Evolutionary conservation across 306 rosid species (phyloP).

Genomic region (Styphnolobium japonicum): DNA sequence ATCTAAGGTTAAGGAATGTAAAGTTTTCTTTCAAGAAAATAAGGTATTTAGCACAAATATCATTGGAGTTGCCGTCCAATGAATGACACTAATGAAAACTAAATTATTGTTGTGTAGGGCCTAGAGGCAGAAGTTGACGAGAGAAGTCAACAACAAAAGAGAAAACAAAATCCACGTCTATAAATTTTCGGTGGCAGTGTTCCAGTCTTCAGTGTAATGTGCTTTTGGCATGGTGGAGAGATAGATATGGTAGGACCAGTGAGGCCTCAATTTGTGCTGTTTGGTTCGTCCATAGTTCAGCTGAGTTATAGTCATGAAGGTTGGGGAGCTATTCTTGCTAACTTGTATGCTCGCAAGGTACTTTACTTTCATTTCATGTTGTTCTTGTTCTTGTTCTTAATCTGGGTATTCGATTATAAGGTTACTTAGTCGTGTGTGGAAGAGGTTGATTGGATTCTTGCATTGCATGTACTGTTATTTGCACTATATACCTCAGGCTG

Average conservation of each 20-base stretch:
- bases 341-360: constrained; percentile 73
- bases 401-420: too few relatives aligned
- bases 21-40: too few relatives aligned
- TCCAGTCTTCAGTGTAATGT: too few relatives aligned
- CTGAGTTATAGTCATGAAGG: constrained; percentile 50
- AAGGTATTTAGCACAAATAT: too few relatives aligned
- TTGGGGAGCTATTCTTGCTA: constrained; percentile 73
- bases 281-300: constrained; percentile 84
- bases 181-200: background rate
- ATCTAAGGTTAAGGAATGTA: too few relatives aligned
- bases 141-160: background rate
- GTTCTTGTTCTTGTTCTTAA: too few relatives aligned
- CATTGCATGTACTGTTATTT: background rate
- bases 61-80: too few relatives aligned
- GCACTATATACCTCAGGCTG: too few relatives aligned
- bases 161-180: background rate
- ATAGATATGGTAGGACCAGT: constrained; percentile 71
- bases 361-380: background rate
- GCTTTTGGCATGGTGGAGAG: too few relatives aligned
- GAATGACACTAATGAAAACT: background rate
- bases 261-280: constrained; percentile 79
- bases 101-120: background rate
- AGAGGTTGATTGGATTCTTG: background rate
- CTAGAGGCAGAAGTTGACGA: background rate
- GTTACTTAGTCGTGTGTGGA: too few relatives aligned